Conservation (phyloP, 2,329 filamentous ascomycete genomes). For the Botryotinia convoluta region DNA sequence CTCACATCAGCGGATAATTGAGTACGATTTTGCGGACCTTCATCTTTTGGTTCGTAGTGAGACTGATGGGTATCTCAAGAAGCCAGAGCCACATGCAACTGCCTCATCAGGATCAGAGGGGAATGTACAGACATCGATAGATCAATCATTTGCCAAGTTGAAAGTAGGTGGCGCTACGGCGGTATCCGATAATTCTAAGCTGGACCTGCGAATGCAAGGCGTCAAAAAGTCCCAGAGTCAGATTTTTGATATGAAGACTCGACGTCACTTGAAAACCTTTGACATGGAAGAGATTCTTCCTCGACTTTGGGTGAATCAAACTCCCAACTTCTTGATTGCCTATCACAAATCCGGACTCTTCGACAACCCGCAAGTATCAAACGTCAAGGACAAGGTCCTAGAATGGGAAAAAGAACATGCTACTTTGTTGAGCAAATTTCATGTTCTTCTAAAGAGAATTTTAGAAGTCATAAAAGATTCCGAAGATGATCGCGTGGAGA, state of each 20-base stretch:
- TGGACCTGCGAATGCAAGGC: slow-evolving; percentile 37
- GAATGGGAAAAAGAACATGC: slow-evolving; percentile 28
- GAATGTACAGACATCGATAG: slow-evolving; percentile 24
- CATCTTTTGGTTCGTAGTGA: slow-evolving; percentile 54
- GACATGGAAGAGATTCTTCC: slow-evolving; percentile 41
- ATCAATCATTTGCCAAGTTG: slow-evolving; percentile 18
- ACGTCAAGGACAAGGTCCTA: slow-evolving; percentile 22
- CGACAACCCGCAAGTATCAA: slow-evolving; percentile 28
- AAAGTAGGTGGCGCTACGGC: slow-evolving; percentile 29
- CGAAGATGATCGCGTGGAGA: slow-evolving; percentile 20
- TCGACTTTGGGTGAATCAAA: slow-evolving; percentile 50
- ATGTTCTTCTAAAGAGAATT: slow-evolving; percentile 29
- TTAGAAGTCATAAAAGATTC: slow-evolving; percentile 29
- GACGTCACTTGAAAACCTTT: slow-evolving; percentile 34
- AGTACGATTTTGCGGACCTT: slow-evolving; percentile 55
- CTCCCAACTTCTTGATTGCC: slow-evolving; percentile 51
- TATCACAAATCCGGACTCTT: slow-evolving; percentile 48
- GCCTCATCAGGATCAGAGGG: too few relatives aligned
- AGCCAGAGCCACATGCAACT: neutral
- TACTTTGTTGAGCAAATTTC: slow-evolving; percentile 24
- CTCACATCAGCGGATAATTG: slow-evolving; percentile 61
- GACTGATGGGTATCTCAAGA: slow-evolving; percentile 53
- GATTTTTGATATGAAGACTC: slow-evolving; percentile 45
- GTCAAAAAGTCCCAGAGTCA: slow-evolving; percentile 36
- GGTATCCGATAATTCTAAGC: slow-evolving; percentile 41